Evolutionary conservation across 1,284 basidiomycete genomes (phyloP).

Genomic region (Leccinum solheimii): DNA sequence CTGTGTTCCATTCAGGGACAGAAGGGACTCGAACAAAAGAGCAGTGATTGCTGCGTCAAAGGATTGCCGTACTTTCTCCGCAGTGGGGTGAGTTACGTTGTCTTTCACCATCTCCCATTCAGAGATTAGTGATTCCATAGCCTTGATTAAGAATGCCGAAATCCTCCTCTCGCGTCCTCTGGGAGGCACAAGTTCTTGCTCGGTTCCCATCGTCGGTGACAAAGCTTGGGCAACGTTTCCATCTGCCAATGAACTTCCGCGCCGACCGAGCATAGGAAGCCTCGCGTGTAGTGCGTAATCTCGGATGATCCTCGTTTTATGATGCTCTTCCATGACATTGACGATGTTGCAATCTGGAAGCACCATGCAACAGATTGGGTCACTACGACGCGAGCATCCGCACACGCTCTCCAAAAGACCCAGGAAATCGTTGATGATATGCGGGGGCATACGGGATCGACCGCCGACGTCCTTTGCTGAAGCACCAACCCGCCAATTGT

Average conservation of each 20-base stretch:
- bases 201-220: slow-evolving; percentile 10
- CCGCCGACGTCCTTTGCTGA: slow-evolving; percentile 34
- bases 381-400: slow-evolving; percentile 48
- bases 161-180: slow-evolving; percentile 62
- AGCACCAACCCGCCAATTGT: slow-evolving; percentile 64
- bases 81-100: slow-evolving; percentile 42
- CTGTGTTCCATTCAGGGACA: slow-evolving; percentile 62
- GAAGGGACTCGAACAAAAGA: slow-evolving; percentile 67
- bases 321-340: slow-evolving; percentile 58
- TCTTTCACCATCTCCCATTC: slow-evolving; percentile 51
- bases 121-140: slow-evolving; percentile 50
- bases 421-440: slow-evolving; percentile 63
- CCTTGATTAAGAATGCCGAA: slow-evolving; percentile 62
- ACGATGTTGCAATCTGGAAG: slow-evolving; percentile 71
- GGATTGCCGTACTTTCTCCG: slow-evolving; percentile 62
- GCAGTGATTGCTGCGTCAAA: slow-evolving; percentile 69
- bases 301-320: slow-evolving; percentile 58
- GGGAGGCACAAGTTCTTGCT: slow-evolving; percentile 43
- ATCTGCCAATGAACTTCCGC: not conserved
- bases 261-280: slow-evolving; percentile 48
- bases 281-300: slow-evolving; percentile 67
- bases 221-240: slow-evolving; percentile 4
- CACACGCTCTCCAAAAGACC: slow-evolving; percentile 63
- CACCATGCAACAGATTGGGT: slow-evolving; percentile 46
- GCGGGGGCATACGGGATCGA: slow-evolving; percentile 48